Conservation (phyloP, 768 basidiomycete species). For the Mycena metata region DNA sequence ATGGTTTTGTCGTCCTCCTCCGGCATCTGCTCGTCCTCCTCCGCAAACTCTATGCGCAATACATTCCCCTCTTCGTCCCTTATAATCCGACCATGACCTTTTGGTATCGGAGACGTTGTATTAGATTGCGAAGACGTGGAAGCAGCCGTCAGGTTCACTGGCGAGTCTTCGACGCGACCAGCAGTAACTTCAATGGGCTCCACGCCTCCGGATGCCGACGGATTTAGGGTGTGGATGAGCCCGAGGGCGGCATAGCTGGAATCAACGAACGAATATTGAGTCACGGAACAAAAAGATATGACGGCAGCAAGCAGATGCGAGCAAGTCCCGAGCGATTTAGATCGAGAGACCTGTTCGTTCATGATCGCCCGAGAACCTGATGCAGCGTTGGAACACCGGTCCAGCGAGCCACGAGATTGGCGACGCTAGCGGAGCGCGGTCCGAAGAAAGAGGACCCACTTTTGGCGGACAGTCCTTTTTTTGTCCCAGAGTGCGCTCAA, state of each 20-base stretch:
- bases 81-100: slow-evolving; percentile 85
- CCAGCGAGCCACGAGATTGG: slow-evolving; percentile 20
- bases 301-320: slow-evolving; percentile 29
- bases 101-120: slow-evolving; percentile 56
- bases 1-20: slow-evolving; percentile 47
- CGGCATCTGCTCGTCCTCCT: slow-evolving; percentile 62
- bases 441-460: slow-evolving; percentile 65
- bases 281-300: slow-evolving; percentile 27
- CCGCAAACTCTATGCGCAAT: slow-evolving; percentile 74
- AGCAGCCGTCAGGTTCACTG: slow-evolving; percentile 33
- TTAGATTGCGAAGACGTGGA: slow-evolving; percentile 30
- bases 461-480: slow-evolving; percentile 90
- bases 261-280: slow-evolving; percentile 25
- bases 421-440: background rate
- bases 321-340: slow-evolving; percentile 34
- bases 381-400: slow-evolving; percentile 33
- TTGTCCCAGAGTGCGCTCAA: slow-evolving; percentile 92
- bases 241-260: slow-evolving; percentile 83
- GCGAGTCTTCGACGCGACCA: slow-evolving; percentile 34
- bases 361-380: slow-evolving; percentile 41
- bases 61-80: slow-evolving; percentile 85
- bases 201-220: slow-evolving; percentile 75
- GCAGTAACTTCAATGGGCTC: slow-evolving; percentile 56
- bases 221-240: slow-evolving; percentile 77
- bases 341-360: slow-evolving; percentile 26